Evolutionary conservation across 1,284 basidiomycete genomes (phyloP), one percentile per base, ranked within the genome.

Genomic region (Tilletiaria anomala): DNA sequence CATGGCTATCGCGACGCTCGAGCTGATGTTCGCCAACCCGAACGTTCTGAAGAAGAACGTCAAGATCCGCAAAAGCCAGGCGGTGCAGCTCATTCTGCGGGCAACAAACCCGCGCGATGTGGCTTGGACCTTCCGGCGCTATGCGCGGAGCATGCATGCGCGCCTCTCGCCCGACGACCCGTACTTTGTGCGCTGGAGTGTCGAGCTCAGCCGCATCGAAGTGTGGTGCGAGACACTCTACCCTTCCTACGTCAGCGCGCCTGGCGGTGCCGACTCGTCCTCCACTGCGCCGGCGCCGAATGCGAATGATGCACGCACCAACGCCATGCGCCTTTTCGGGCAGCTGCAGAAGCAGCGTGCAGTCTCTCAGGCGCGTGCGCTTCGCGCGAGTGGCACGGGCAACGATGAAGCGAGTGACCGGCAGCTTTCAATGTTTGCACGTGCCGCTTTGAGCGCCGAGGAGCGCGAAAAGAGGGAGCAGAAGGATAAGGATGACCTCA

Each of bases 1-100:
- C 17, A 96, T 97, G 91, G 88, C 91, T 1, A 83, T 97, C 54
- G 89, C 93, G 5, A 97, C 89, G 5, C 73, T 97, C 19, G 77
- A 83, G 37, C 68, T 82, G 40, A 91, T 88, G 69, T 93, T 89
- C 70, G 85, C 84, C 82, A 97, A 97, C 70, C 76, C 78, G 2
- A 72, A 74, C n/a, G 83, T 97, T 72, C 79, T 94, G 69, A 76
- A 82, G 58, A 71, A 76, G 58, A 93, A 94, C 61, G 80, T 96
- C 68, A 96, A 97, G 71, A 97, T 97, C 58, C 77, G 91, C 44
- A 91, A 89, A 66, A 85, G 85, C 1, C 77, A 82, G 55, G 87
- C 89, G 23, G 84, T 88, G 4, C 64, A 89, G 82, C 74, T 97
- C 44, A 91, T 97, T 57, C 82, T 89, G 76, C 73, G 74, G 18